phyloP scores from a whole-genome alignment of 441 rosid species.

The Syzygium syzygioides region DNA sequence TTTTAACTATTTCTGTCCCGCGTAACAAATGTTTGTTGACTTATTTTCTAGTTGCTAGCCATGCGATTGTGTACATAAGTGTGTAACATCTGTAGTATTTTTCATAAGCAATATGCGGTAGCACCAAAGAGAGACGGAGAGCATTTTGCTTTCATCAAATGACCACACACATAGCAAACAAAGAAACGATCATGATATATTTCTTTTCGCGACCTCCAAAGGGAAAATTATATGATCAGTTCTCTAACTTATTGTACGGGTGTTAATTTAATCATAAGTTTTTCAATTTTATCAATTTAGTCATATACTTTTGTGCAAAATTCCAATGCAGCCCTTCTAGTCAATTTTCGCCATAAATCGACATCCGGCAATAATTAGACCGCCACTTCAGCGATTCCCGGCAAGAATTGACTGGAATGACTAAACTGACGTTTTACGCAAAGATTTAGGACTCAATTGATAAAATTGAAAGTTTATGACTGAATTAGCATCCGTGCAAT shows the following conservation, averaged over 20 bases:
- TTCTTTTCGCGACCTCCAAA: not conserved
- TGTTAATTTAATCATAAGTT: not conserved
- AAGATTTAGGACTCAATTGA: not conserved
- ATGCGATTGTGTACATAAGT: not conserved
- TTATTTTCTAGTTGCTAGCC: not conserved
- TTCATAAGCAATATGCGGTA: not conserved
- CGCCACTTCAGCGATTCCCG: accelerated
- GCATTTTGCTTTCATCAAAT: not conserved
- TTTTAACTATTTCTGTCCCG: not conserved
- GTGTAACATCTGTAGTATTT: not conserved
- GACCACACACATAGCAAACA: not conserved
- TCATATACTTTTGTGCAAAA: accelerated
- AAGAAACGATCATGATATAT: not conserved
- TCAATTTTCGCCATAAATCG: accelerated
- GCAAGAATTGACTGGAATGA: not conserved
- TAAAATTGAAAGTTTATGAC: accelerated
- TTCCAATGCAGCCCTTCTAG: not conserved
- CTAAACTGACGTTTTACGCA: too few species aligned
- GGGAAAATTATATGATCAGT: not conserved
- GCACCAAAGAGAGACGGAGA: not conserved
- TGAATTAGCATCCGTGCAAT: too few species aligned
- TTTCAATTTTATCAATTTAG: not conserved
- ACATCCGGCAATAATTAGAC: not conserved
- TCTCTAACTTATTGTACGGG: accelerated
- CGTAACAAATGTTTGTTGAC: not conserved